Evolutionary conservation across 1,284 basidiomycete genomes (phyloP), one percentile per base, ranked within the genome.

Genomic region (Volvariella surrecta): DNA sequence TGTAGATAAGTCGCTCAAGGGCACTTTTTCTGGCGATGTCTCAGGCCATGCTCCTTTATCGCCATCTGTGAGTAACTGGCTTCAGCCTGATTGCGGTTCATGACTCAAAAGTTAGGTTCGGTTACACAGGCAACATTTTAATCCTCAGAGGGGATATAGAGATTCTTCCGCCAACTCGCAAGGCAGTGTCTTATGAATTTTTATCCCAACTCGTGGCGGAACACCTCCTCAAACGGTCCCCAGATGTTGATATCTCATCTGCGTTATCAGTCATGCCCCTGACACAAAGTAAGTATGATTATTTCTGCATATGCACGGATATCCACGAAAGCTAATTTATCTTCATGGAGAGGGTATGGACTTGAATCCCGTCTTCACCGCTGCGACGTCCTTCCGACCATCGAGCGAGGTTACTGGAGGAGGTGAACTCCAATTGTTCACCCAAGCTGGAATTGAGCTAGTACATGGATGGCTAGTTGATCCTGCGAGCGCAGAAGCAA

Each of bases 381-480:
- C 71, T 6, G 57, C 79, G 3, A 75, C 75, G 2, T 71, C 75
- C 0, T 93, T 92, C 58, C 67, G 75, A 10, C 79, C 83, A 0
- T 72, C 72, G 1, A 72, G 71, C 1, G 66, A 68, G 17, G 24
- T 28, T 6, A 57, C 51, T 10, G 71, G 71, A 15, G 70, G 68
- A 0, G 85, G 83, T 6, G 91, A 89, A 58, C 73, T 95, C 22
- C 79, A 84, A 42, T 73, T 95, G 3, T 96, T 96, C 57, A 68
- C 81, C n/a, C 77, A 89, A 40, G 86, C 82, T 1, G 79, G 79
- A 4, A 87, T 95, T 38, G 67, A 76, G 10, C 78, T 95, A 39
- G 79, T 92, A 0, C 91, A 95, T 51, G 92, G 92, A 1, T 95
- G 92, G 92, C 71, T 95, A n/a, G 84, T 84, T 6, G 89, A 95